Evolutionary conservation across 192 early-diverging fungal species (phyloP).

Genomic region (Bifiguratus adelaidae): DNA sequence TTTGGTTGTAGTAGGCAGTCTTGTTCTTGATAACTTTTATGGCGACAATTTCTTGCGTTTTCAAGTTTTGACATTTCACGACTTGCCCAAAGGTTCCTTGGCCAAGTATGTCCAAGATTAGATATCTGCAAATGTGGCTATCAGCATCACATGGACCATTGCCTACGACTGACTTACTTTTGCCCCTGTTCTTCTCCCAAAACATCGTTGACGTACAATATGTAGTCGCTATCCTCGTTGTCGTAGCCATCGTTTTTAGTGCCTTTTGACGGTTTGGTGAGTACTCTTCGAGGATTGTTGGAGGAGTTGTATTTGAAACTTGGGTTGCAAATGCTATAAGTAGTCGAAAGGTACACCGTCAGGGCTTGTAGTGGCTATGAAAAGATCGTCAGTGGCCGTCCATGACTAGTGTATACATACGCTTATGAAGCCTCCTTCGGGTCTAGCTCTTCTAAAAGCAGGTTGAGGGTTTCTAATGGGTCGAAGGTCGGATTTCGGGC

Average conservation of each 20-base stretch:
- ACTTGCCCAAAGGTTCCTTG: conserved; percentile 99
- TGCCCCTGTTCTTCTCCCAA: conserved; percentile 85
- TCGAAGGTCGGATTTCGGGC: conserved; percentile 17
- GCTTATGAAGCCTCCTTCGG: conserved; percentile 4
- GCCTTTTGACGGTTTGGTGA: conserved; percentile 91
- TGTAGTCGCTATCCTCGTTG: conserved; percentile 94
- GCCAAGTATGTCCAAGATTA: conserved; percentile 89
- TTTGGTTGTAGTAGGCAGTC: conserved; percentile 94
- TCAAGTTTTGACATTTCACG: conserved; percentile 88
- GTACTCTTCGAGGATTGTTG: conserved; percentile 76
- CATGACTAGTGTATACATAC: neutral
- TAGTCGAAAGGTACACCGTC: conserved; percentile 10
- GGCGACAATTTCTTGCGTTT: conserved; percentile 84
- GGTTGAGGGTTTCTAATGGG: neutral
- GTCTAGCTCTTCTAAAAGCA: neutral
- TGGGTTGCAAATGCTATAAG: conserved; percentile 43
- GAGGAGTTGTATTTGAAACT: conserved; percentile 70
- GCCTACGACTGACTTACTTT: conserved; percentile 40
- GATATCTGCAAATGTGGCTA: conserved; percentile 69
- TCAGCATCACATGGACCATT: too few relatives aligned
- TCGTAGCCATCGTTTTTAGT: conserved; percentile 86
- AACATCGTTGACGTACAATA: conserved; percentile 94
- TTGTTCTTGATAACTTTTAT: conserved; percentile 99
- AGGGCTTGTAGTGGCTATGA: conserved; percentile 11
- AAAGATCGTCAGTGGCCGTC: neutral